phyloP scores from a whole-genome alignment of 768 basidiomycete genomes.

The Steccherinum ochraceum region DNA sequence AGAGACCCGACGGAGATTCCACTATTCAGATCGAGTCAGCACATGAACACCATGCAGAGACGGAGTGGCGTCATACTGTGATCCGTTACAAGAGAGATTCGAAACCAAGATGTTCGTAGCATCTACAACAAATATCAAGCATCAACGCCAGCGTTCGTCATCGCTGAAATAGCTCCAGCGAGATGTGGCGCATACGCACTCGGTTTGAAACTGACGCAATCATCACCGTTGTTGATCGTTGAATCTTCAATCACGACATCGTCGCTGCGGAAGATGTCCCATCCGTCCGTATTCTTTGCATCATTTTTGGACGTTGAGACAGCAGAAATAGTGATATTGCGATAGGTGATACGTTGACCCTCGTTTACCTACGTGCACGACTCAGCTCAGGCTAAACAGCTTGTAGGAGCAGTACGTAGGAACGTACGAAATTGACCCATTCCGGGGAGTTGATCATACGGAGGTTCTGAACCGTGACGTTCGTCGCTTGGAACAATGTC shows the following conservation, averaged over 20 bases:
- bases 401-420: neutral
- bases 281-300: conserved; percentile 54
- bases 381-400: neutral
- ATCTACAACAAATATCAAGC: conserved; percentile 17
- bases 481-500: conserved; percentile 45
- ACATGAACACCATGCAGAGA: neutral
- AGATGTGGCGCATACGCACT: too few species aligned
- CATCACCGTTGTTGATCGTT: conserved; percentile 47
- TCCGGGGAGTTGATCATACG: conserved; percentile 43
- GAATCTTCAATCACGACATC: conserved; percentile 41
- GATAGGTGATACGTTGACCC: conserved; percentile 37
- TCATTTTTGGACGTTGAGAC: conserved; percentile 35
- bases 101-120: conserved; percentile 51
- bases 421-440: conserved; percentile 43
- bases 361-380: conserved; percentile 23
- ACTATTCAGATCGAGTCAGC: conserved; percentile 19
- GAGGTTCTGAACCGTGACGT: conserved; percentile 41
- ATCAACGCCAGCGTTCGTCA: neutral
- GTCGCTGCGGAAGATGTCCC: conserved; percentile 56
- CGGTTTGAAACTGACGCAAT: conserved; percentile 56
- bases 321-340: conserved; percentile 40
- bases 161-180: neutral
- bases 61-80: conserved; percentile 34
- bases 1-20: conserved; percentile 57
- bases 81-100: conserved; percentile 51